Conservation (phyloP, 192 early-diverging fungal genomes). For the Backusella macrospora region DNA sequence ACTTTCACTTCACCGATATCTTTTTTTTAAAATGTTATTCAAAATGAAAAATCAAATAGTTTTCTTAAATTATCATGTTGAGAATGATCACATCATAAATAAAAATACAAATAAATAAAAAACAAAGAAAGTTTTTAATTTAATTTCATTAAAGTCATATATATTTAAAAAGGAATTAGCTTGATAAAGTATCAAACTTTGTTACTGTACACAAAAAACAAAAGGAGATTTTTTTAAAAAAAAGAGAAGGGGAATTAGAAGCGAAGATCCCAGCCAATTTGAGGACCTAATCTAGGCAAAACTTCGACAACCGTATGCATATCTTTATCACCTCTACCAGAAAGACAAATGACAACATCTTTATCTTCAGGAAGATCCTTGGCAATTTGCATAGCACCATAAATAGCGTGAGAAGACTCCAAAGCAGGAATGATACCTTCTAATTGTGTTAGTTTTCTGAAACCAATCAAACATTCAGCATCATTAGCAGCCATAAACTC, state of each 20-base stretch:
- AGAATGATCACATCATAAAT: too few relatives aligned
- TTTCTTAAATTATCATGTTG: too few relatives aligned
- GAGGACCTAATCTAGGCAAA: constrained; percentile 85
- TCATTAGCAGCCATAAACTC: constrained; percentile 72
- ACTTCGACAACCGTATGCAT: constrained; percentile 90
- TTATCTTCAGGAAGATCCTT: constrained; percentile 70
- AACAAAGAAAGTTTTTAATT: neutral
- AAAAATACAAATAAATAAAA: neutral
- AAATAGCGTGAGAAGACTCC: constrained; percentile 93
- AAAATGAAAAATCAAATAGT: too few relatives aligned
- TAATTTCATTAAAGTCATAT: neutral
- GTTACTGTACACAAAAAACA: neutral
- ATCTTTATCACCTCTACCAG: constrained; percentile 98
- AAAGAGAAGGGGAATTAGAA: constrained; percentile 30
- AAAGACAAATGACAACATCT: constrained; percentile 88
- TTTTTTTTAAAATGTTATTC: too few relatives aligned
- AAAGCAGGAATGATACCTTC: constrained; percentile 96
- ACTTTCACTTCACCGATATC: too few relatives aligned
- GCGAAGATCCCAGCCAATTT: constrained; percentile 91
- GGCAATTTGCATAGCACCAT: constrained; percentile 78
- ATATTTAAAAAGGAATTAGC: neutral
- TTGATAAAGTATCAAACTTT: constrained; percentile 2
- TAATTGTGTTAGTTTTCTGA: constrained; percentile 67
- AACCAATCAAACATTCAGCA: constrained; percentile 84
- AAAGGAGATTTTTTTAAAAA: too few relatives aligned